Evolutionary conservation across 2,329 filamentous ascomycete genomes (phyloP).

Genomic region (Didymella sp.): DNA sequence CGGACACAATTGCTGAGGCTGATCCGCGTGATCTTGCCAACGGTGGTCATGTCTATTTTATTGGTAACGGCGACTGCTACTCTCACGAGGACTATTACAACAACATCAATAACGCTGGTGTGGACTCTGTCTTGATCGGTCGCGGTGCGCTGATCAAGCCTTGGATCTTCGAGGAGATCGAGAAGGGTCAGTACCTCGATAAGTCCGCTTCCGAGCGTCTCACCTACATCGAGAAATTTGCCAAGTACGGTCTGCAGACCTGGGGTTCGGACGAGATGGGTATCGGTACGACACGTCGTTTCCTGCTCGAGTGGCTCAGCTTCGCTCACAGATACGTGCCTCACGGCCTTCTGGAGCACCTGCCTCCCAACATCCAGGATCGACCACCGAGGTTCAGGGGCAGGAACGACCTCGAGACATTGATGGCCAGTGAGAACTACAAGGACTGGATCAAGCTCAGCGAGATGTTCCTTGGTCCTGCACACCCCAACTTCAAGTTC

Average conservation of each 20-base stretch:
- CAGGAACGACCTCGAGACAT: constrained; percentile 89
- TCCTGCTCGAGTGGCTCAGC: constrained; percentile 94
- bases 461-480: constrained; percentile 96
- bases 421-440: constrained; percentile 89
- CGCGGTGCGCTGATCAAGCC: constrained; percentile 96
- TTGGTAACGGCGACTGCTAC: constrained; percentile 96
- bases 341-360: constrained; percentile 82
- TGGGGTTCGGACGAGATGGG: constrained; percentile 98
- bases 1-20: constrained; percentile 79
- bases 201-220: constrained; percentile 90
- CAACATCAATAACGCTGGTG: constrained; percentile 76
- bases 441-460: constrained; percentile 99
- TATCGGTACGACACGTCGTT: constrained; percentile 86
- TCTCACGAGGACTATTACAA: constrained; percentile 87
- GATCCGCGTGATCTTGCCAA: constrained; percentile 76
- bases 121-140: constrained; percentile 97
- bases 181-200: constrained; percentile 89
- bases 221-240: constrained; percentile 85
- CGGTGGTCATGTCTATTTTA: constrained; percentile 80
- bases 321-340: constrained; percentile 93
- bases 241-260: constrained; percentile 85
- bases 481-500: constrained; percentile 89
- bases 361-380: constrained; percentile 89
- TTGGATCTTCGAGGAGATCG: constrained; percentile 98
- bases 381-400: constrained; percentile 83